Evolutionary conservation across 2,329 filamentous ascomycete species (phyloP), one percentile per base, ranked within the genome.

Genomic region (Aspergillus fumigatiaffinis): DNA sequence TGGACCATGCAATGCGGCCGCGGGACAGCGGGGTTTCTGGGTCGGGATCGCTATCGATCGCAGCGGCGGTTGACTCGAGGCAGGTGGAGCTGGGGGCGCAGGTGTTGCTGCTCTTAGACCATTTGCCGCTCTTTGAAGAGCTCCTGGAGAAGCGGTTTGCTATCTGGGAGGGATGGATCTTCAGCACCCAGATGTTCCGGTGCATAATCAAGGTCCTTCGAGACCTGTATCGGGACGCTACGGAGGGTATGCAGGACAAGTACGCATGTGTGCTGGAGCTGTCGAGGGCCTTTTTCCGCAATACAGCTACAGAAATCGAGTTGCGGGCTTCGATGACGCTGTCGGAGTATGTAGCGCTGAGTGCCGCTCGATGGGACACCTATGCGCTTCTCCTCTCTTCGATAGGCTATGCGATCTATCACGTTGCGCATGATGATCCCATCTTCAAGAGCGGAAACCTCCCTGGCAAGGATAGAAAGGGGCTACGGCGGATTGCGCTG

Each of bases 311-410:
- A 2, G 29, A 26, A 0, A 57, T 59, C 20, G 32, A 50, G 32
- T 52, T 56, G 7, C 51, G 59, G 44, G 28, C 52, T 3, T 44
- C 53, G 1, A 66, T 65, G 57, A 44, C 46, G 0, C 23, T 64
- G 4, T 10, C 41, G 3, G 62, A 67, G 5, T 67, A 67, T 35
- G 54, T 66, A 8, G 9, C 50, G 4, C 20, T 48, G 2, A 51
- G 41, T 9, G n/a, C 56, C 0, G 42, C 56, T 2, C 59, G 65
- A 28, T 67, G 65, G 65, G 65, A 67, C 5, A 58, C 52, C 10
- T 44, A 65, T 20, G 57, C 56, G 0, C 38, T 64, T n/a, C 10
- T 67, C 2, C 59, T 67, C 42, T 51, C 53, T 3, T 49, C 59
- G 26, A 35, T 57, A 2, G 65, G 64, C 2, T 47, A 57, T 5